phyloP scores from a whole-genome alignment of 140 eudicot species.

The Cichorium intybus region DNA sequence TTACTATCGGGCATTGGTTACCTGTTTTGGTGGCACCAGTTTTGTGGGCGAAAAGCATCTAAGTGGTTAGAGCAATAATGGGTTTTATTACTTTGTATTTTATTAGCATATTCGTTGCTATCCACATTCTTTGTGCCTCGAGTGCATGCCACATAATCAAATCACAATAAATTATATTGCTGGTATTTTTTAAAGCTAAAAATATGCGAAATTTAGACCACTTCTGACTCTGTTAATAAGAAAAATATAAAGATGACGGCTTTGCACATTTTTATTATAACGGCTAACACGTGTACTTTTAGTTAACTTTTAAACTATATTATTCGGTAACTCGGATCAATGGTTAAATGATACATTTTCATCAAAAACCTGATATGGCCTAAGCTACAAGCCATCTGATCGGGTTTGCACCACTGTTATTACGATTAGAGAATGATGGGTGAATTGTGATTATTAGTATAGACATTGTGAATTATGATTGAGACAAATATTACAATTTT shows the following conservation, averaged over 20 bases:
- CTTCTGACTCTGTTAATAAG: neutral
- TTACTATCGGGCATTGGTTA: conserved; percentile 4
- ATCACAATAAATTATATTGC: conserved; percentile 13
- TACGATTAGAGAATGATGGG: too few species aligned
- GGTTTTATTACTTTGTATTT: too few species aligned
- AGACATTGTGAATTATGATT: too few species aligned
- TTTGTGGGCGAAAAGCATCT: conserved; percentile 17
- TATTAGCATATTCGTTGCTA: conserved; percentile 19
- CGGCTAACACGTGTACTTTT: too few species aligned
- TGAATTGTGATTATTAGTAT: too few species aligned
- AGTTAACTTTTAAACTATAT: too few species aligned
- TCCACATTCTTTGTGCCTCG: conserved; percentile 15
- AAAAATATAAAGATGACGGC: neutral
- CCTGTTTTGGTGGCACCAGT: conserved; percentile 21
- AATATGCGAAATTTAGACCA: neutral
- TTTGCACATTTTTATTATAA: neutral
- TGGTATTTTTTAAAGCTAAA: conserved; percentile 6
- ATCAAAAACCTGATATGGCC: too few species aligned
- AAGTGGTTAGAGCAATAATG: conserved; percentile 20
- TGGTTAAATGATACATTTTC: too few species aligned
- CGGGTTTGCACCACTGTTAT: too few species aligned
- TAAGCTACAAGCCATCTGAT: too few species aligned
- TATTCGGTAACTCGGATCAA: too few species aligned
- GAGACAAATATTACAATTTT: too few species aligned
- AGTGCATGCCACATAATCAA: conserved; percentile 34